Percentiles rank a stretch among this genome's conserved stretches.
Evolutionary conservation across 2,329 filamentous ascomycete genomes (phyloP).

Genomic region (Fusarium devonianum): DNA sequence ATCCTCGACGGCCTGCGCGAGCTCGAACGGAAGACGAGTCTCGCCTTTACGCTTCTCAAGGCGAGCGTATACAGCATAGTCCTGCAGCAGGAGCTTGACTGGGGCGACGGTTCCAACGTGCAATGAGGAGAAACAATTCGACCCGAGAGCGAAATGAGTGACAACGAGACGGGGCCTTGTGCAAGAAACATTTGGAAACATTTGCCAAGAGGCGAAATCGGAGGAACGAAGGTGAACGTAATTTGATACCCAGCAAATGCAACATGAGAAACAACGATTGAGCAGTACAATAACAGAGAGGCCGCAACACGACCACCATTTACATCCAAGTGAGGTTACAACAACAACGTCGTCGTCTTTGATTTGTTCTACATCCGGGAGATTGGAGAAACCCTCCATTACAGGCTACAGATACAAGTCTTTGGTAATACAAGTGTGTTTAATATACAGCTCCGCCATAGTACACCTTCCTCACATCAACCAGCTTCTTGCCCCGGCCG

Average conservation of each 20-base stretch:
- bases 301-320: constrained; percentile 8
- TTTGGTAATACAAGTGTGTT: constrained; percentile 38
- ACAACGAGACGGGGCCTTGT: too few relatives aligned
- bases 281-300: constrained; percentile 11
- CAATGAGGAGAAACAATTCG: constrained; percentile 39
- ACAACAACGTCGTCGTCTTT: constrained; percentile 6
- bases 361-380: constrained; percentile 15
- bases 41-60: constrained; percentile 95
- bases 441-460: constrained; percentile 80
- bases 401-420: constrained; percentile 38
- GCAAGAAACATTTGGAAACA: not conserved
- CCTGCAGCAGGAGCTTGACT: constrained; percentile 92
- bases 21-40: constrained; percentile 90
- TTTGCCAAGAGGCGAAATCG: not conserved
- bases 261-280: constrained; percentile 32
- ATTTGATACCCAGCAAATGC: constrained; percentile 33
- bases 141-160: constrained; percentile 15
- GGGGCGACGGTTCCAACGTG: constrained; percentile 60
- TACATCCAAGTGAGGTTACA: constrained; percentile 26
- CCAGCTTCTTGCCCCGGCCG: constrained; percentile 90
- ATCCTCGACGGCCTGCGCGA: constrained; percentile 87
- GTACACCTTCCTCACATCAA: constrained; percentile 96
- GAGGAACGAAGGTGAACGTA: not conserved
- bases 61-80: constrained; percentile 99
- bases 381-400: constrained; percentile 28